Evolutionary conservation across 176 grass and related monocot genomes (phyloP), one percentile per base, ranked within the genome.

Genomic region (Elaeis guineensis): DNA sequence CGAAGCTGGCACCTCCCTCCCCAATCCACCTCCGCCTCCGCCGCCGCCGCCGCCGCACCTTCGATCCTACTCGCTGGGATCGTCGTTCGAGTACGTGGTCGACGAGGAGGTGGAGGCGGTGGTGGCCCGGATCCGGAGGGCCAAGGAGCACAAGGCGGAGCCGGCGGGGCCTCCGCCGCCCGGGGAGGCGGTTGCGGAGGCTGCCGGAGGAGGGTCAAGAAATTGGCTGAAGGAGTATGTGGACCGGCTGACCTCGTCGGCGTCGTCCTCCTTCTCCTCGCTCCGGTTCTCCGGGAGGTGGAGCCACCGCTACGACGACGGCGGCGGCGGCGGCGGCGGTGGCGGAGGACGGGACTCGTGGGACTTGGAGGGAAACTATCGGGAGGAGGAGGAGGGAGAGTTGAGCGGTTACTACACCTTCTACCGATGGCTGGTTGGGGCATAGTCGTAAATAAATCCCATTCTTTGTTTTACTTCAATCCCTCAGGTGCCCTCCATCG

Each of bases 221-320:
- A 84, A 81, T 1, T 90, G 92, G 92, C 79, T 96, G 23, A 76
- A 80, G 56, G 87, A 96, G 19, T 90, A 96, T 78, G 83, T 91
- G 20, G 87, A 96, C 76, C 92, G 92, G 12, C 71, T 90, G 17
- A 60, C 83, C 11, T 90, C 91, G 0, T 87, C 91, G 2, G 80
- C 91, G 0, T 87, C 87, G 0, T 87, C 83, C 3, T 80, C 78
- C 16, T 77, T 77, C 50, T 69, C 61, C 60, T 77, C 74, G 4
- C 74, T 77, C 8, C 19, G 74, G 19, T 74, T 85, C 52, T 95
- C 89, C 54, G 84, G 84, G 29, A 66, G 87, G 57, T 86, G 83
- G 83, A 92, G 83, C 69, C 80, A 84, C 61, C 26, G 80, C 14
- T 76, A 79, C 51, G 72, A 79, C 61, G 69, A 71, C 63, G 44